Conservation (phyloP, 1,284 basidiomycete genomes). For the Ganoderma resinaceum region DNA sequence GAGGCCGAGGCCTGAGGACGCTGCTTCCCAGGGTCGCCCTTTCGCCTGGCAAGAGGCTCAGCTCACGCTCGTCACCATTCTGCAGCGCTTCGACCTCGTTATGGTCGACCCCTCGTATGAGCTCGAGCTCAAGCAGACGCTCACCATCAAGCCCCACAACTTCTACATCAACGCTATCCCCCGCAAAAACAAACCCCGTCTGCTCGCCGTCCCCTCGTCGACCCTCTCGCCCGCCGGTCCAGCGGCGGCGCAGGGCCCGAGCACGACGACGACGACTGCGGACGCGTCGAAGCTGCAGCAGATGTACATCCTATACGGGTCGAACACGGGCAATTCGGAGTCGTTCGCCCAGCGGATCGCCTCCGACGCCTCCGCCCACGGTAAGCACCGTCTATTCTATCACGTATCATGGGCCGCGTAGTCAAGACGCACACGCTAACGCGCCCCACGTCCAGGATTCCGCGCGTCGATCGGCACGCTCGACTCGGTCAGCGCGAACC, state of each 20-base stretch:
- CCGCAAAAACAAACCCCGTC: conserved; percentile 33
- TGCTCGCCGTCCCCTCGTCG: conserved; percentile 20
- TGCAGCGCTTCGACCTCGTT: conserved; percentile 54
- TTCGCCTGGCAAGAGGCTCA: conserved; percentile 59
- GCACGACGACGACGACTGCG: neutral
- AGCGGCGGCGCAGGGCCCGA: neutral
- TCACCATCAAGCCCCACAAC: conserved; percentile 56
- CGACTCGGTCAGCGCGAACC: conserved; percentile 47
- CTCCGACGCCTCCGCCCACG: conserved; percentile 47
- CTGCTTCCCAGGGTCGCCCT: conserved; percentile 41
- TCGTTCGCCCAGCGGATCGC: conserved; percentile 56
- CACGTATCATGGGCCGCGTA: too few relatives aligned
- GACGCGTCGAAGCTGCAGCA: conserved; percentile 30
- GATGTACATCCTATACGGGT: conserved; percentile 52
- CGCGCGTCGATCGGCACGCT: conserved; percentile 48
- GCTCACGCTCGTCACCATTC: conserved; percentile 48
- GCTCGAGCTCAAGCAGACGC: conserved; percentile 51
- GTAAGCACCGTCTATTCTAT: too few relatives aligned
- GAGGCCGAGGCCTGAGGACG: neutral
- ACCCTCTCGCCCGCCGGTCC: neutral
- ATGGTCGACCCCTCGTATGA: conserved; percentile 51
- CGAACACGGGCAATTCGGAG: conserved; percentile 58
- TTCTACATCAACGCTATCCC: conserved; percentile 51
- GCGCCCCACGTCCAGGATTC: conserved; percentile 43
- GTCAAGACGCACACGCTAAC: neutral